phyloP scores from a whole-genome alignment of 2,329 filamentous ascomycete species.

The Colletotrichum incanum region DNA sequence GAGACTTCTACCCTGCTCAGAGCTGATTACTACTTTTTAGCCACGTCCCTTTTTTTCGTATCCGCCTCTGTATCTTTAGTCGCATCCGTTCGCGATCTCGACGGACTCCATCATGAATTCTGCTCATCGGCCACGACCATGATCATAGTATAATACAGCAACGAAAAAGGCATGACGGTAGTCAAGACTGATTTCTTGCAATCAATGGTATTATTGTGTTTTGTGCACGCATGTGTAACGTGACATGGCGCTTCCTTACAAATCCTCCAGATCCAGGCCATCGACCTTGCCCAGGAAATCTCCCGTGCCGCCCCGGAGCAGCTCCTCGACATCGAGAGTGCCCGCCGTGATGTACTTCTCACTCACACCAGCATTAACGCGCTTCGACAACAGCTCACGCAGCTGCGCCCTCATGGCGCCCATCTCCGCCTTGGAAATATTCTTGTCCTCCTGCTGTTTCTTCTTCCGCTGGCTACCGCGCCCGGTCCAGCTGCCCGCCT shows the following conservation, averaged over 20 bases:
- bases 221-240: not conserved
- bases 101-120: not conserved
- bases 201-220: constrained; percentile 1
- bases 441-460: constrained; percentile 80
- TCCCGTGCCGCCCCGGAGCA: constrained; percentile 76
- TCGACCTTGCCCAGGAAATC: constrained; percentile 74
- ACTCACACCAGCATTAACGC: constrained; percentile 90
- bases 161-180: no score
- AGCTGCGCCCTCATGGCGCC: constrained; percentile 80
- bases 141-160: not conserved
- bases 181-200: not conserved
- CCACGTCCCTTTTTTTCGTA: not conserved
- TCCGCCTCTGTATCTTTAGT: not conserved
- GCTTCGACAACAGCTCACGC: constrained; percentile 77
- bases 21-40: not conserved
- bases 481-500: constrained; percentile 73
- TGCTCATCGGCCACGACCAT: not conserved
- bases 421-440: constrained; percentile 81
- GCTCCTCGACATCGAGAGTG: constrained; percentile 83
- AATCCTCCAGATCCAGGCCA: constrained; percentile 57
- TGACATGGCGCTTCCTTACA: constrained; percentile 40
- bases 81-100: not conserved
- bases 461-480: constrained; percentile 81
- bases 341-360: constrained; percentile 89
- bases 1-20: not conserved